Base-by-base conservation (phyloP, 108 stramenopile species). In the Nitzschia palea region DNA sequence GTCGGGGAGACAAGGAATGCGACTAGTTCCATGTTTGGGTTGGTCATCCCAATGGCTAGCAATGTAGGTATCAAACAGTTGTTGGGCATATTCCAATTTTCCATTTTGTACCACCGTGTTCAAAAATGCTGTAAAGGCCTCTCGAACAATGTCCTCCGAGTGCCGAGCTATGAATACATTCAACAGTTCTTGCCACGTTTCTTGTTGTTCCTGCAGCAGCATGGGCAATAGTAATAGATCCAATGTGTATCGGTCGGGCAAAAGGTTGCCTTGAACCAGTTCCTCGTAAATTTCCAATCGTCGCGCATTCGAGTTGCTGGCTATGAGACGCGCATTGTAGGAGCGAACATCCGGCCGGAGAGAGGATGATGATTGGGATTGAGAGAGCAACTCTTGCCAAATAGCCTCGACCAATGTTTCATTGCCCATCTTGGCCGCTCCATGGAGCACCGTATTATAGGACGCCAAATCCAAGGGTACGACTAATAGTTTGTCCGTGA, bases 41-140 rank as follows among this genome's bases (percentile, higher is more conserved):
- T n/a, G n/a, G 55, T 29, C 6, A 5, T 10, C 5, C 14, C 23
- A 55, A 14, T 22, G 31, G 33, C 23, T 22, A 17, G 18, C 32
- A 35, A 37, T 37, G 65, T 83, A 86, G 9, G 36, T 28, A 37
- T 84, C 73, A 58, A 89, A 89, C 4, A 89, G 34, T 44, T 70
- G 76, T 27, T 68, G 71, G 0, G 91, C 88, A 15, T 77, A 55
- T 20, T 64, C 66, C 10, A 86, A 37, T 25, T 88, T 85, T 4
- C 57, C 72, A 3, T 63, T 64, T 25, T 66, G 56, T 0, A 87
- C 80, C 25, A 89, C 47, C 0, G 81, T 83, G 55, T 62, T 70
- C 25, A 93, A 62, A 65, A 87, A 93, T 1, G 88, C 79, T 30
- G 77, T 61, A 54, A 93, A 85, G 17, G 86, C 86, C 25, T 84